Evolutionary conservation across 2,329 filamentous ascomycete genomes (phyloP).

Genomic region (Trichocomaceae sp.): DNA sequence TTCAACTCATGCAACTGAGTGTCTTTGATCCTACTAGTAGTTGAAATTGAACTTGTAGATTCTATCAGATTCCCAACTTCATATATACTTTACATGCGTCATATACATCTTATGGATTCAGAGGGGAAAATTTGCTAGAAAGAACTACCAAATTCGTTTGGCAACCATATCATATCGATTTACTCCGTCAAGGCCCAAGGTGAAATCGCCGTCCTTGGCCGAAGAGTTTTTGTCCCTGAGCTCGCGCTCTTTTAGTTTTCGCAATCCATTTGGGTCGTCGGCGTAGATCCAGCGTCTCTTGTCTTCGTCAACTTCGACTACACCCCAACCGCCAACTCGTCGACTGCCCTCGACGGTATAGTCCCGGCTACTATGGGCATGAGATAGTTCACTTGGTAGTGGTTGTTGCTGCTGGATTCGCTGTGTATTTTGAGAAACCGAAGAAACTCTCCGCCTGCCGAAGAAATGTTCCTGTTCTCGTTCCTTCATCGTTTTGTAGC

Average conservation of each 20-base stretch:
- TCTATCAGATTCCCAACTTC: background rate
- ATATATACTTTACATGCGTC: background rate
- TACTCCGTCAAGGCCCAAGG: constrained; percentile 59
- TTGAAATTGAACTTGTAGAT: too few species aligned
- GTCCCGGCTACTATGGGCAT: constrained; percentile 34
- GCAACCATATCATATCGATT: constrained; percentile 89
- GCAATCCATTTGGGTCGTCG: constrained; percentile 68
- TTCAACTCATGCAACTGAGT: background rate
- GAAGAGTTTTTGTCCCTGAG: constrained; percentile 50
- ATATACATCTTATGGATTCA: background rate
- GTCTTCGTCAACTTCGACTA: constrained; percentile 84
- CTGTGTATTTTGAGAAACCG: background rate
- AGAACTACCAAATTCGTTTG: constrained; percentile 83
- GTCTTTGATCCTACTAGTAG: background rate
- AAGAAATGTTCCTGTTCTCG: constrained; percentile 46
- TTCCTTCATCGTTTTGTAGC: constrained; percentile 75
- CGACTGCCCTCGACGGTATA: constrained; percentile 63
- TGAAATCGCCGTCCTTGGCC: constrained; percentile 34
- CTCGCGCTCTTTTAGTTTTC: constrained; percentile 56
- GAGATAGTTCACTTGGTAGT: constrained; percentile 2
- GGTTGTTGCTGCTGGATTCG: background rate
- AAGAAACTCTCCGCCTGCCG: background rate
- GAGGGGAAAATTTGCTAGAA: background rate
- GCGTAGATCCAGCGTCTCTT: constrained; percentile 78
- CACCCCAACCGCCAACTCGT: constrained; percentile 72